Conservation (phyloP, 768 basidiomycete genomes). For the Mycena belliarum region DNA sequence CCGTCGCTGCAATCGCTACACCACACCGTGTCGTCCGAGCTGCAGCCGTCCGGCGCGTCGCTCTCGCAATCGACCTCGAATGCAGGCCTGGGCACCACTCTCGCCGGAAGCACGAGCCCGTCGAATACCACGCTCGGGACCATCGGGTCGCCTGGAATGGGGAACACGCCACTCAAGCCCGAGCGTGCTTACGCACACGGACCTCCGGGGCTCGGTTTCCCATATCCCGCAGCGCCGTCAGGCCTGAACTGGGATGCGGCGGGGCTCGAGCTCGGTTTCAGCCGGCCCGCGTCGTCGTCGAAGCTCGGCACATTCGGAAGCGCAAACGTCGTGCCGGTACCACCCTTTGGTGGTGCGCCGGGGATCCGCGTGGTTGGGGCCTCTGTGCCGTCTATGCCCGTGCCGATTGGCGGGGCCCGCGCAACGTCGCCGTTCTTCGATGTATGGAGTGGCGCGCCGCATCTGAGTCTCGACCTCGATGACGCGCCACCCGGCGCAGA, state of each 20-base stretch:
- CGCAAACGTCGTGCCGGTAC: background rate
- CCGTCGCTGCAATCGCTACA: background rate
- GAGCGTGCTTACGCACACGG: conserved; percentile 11
- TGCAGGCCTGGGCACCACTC: background rate
- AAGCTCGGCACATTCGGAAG: conserved; percentile 16
- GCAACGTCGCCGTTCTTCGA: no score
- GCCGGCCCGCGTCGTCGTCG: conserved; percentile 13
- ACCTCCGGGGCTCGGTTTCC: conserved; percentile 13
- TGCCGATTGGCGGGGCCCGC: no score
- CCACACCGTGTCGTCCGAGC: no score
- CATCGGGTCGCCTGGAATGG: background rate
- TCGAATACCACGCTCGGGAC: conserved; percentile 13
- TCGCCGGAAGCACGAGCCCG: conserved; percentile 2
- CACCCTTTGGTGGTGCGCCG: background rate
- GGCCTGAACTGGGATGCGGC: conserved; percentile 5
- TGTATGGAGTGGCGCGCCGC: conserved; percentile 5
- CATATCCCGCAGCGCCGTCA: background rate
- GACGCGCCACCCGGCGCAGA: conserved; percentile 23
- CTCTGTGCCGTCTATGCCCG: background rate
- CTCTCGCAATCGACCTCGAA: no score
- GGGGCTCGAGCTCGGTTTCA: conserved; percentile 21
- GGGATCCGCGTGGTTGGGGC: conserved; percentile 8
- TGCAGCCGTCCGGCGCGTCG: background rate
- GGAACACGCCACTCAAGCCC: background rate
- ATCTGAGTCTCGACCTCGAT: conserved; percentile 17